A percentile compares a stretch with the other conserved stretches of the same genome.
These are phyloP conservation scores for Thymus quinquecostatus DNA, from an alignment of 257 asterid genomes.

Conservation along the genomic window DNA sequence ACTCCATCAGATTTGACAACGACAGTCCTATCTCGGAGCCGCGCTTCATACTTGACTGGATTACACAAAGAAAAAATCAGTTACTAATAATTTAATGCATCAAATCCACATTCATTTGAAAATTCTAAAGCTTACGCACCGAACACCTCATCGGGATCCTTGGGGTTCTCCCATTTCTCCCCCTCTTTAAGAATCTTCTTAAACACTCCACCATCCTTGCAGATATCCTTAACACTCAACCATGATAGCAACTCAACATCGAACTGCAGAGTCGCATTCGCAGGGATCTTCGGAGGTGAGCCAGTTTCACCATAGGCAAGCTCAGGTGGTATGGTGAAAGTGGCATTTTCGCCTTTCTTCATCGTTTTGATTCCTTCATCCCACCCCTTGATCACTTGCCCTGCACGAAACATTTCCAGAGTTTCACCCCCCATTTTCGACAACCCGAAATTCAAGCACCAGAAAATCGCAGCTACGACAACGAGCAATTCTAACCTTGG, in stretches of 20 bases:
- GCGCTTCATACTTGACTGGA: conserved; percentile 61
- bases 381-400: conserved; percentile 82
- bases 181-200: conserved; percentile 59
- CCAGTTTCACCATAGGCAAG: conserved; percentile 83
- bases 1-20: conserved; percentile 48
- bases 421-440: neutral
- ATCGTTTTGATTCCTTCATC: conserved; percentile 72
- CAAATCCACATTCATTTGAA: neutral
- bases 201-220: conserved; percentile 73
- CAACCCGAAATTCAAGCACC: neutral
- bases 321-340: conserved; percentile 70
- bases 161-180: conserved; percentile 74
- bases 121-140: conserved; percentile 33
- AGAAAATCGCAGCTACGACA: neutral
- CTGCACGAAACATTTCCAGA: conserved; percentile 34
- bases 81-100: neutral
- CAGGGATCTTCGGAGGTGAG: conserved; percentile 77
- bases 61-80: conserved; percentile 5
- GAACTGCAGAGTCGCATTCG: conserved; percentile 68
- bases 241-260: conserved; percentile 70
- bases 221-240: conserved; percentile 68
- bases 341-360: conserved; percentile 77
- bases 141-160: conserved; percentile 66
- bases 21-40: conserved; percentile 50
- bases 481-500: conserved; percentile 50